Evolutionary conservation across 2,329 filamentous ascomycete species (phyloP).

Genomic region (Coleophoma crateriformis): DNA sequence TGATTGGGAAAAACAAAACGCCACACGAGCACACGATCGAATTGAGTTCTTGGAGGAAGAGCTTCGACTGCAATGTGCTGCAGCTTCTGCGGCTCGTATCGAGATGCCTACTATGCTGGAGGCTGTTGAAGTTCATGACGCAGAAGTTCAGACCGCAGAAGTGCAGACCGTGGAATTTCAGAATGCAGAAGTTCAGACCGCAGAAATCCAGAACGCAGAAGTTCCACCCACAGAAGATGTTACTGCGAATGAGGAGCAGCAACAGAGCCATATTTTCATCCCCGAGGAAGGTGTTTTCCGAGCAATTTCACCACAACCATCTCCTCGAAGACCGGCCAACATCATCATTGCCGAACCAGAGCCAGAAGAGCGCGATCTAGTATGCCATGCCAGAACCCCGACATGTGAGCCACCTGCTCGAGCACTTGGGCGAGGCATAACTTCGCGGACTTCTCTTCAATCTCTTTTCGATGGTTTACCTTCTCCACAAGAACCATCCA

Average conservation of each 20-base stretch:
- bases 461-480: conserved; percentile 55
- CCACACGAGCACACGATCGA: conserved; percentile 65
- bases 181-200: neutral
- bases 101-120: neutral
- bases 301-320: conserved; percentile 34
- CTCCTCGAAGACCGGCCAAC: conserved; percentile 18
- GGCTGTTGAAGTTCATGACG: too few relatives aligned
- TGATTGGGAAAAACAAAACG: conserved; percentile 45
- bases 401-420: conserved; percentile 58
- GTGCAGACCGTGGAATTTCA: neutral
- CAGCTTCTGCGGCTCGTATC: neutral
- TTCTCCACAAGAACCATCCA: conserved; percentile 6
- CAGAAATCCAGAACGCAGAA: neutral
- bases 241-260: conserved; percentile 25
- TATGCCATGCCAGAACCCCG: conserved; percentile 49
- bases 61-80: conserved; percentile 48
- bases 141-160: neutral
- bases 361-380: conserved; percentile 2
- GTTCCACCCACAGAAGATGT: neutral
- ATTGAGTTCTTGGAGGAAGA: conserved; percentile 73
- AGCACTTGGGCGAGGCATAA: conserved; percentile 45
- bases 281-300: conserved; percentile 59
- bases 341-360: conserved; percentile 2
- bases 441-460: conserved; percentile 44
- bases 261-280: conserved; percentile 50